Percentiles rank a stretch among this genome's conserved stretches.
These are phyloP conservation scores for Aspergillus calidoustus DNA, from an alignment of 2,329 filamentous ascomycete genomes.

Conservation along the genomic window DNA sequence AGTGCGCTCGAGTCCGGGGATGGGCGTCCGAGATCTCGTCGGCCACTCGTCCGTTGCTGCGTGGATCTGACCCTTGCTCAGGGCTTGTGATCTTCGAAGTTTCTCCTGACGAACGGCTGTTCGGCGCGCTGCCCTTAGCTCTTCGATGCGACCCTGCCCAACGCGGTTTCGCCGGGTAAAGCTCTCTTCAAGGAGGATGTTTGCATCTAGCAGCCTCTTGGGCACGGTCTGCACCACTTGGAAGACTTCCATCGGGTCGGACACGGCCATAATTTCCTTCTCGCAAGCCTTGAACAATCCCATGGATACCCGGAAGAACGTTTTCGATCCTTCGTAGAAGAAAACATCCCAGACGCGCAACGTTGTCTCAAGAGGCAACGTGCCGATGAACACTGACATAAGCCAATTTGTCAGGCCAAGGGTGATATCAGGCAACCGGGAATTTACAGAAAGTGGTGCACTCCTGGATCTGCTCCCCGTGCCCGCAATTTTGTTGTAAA, in stretches of 20 bases:
- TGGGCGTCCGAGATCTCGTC: slow-evolving; percentile 32
- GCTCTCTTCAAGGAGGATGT: slow-evolving; percentile 78
- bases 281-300: slow-evolving; percentile 91
- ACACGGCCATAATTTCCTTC: slow-evolving; percentile 74
- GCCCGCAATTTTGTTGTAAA: slow-evolving; percentile 87
- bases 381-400: slow-evolving; percentile 96
- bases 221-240: slow-evolving; percentile 90
- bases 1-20: slow-evolving; percentile 37
- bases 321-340: slow-evolving; percentile 94
- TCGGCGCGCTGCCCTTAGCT: slow-evolving; percentile 71
- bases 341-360: slow-evolving; percentile 94
- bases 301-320: slow-evolving; percentile 87
- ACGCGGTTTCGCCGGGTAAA: slow-evolving; percentile 80
- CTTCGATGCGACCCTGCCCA: slow-evolving; percentile 80
- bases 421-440: slow-evolving; percentile 81
- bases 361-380: slow-evolving; percentile 86
- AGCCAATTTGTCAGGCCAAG: slow-evolving; percentile 96
- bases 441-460: slow-evolving; percentile 48
- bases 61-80: slow-evolving; percentile 39
- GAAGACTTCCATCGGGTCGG: slow-evolving; percentile 93
- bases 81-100: slow-evolving; percentile 42
- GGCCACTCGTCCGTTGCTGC: slow-evolving; percentile 40
- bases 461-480: slow-evolving; percentile 56
- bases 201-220: slow-evolving; percentile 78
- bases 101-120: slow-evolving; percentile 51